Conservation (phyloP, 441 rosid genomes). For the Eugenia klotzschiana region DNA sequence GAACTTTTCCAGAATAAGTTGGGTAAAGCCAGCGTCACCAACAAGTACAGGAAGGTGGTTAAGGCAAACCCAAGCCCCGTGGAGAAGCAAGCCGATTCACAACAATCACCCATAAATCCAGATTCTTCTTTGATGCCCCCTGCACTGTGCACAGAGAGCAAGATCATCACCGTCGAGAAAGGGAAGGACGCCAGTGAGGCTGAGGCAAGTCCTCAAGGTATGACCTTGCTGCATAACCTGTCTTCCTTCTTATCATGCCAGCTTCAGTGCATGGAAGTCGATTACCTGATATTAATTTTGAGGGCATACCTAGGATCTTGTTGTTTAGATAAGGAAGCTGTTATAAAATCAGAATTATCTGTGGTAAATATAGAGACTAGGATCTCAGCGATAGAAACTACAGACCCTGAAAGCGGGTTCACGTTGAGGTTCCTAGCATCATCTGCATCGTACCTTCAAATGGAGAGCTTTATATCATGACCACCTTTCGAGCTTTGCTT, state of each 20-base stretch:
- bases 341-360: not conserved
- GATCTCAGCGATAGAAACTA: not conserved
- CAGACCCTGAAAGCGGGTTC: not conserved
- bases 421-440: not conserved
- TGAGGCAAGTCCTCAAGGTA: not conserved
- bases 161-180: not conserved
- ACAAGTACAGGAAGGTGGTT: not conserved
- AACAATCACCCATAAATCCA: not conserved
- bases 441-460: not conserved
- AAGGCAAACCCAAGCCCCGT: not conserved
- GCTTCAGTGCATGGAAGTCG: not conserved
- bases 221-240: not conserved
- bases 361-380: not conserved
- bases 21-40: not conserved
- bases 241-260: not conserved
- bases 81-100: not conserved
- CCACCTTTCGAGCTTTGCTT: not conserved
- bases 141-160: not conserved
- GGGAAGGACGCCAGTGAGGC: not conserved
- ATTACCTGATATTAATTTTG: not conserved
- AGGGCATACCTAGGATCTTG: not conserved
- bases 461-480: not conserved
- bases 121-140: not conserved
- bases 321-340: not conserved
- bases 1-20: not conserved